Conservation (phyloP, 768 basidiomycete genomes). For the Clitopilus hobsonii region DNA sequence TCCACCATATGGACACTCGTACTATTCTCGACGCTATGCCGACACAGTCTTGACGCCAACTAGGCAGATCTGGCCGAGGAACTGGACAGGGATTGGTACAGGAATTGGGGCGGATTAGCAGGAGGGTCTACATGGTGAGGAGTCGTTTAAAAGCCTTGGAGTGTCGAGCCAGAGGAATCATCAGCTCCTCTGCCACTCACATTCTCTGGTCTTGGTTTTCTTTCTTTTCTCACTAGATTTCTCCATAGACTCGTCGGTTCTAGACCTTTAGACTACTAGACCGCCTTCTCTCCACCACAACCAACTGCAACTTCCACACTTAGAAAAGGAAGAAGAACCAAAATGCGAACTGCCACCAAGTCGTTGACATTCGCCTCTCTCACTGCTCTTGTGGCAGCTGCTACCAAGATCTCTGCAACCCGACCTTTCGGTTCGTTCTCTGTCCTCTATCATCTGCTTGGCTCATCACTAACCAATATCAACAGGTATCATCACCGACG, state of each 20-base stretch:
- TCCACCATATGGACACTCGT: neutral
- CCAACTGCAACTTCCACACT: too few relatives aligned
- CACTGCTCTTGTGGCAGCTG: neutral
- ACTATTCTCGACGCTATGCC: neutral
- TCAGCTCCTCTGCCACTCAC: neutral
- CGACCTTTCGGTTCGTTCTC: neutral
- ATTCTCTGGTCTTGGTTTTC: neutral
- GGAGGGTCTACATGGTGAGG: neutral
- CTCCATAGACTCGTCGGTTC: neutral
- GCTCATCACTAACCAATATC: too few relatives aligned
- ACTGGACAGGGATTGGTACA: neutral
- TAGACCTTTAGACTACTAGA: neutral
- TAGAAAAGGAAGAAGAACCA: too few relatives aligned
- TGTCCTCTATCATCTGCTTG: neutral
- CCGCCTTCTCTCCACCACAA: too few relatives aligned
- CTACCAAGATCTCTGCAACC: neutral
- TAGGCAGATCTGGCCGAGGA: neutral
- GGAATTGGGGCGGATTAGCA: neutral
- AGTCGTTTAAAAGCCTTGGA: neutral
- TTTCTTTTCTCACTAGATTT: neutral
- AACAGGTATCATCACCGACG: constrained; percentile 9
- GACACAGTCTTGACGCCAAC: neutral
- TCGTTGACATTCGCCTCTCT: neutral
- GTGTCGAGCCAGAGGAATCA: neutral
- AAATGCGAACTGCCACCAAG: neutral